These are phyloP conservation scores for Botrytis byssoidea DNA, from an alignment of 2,329 filamentous ascomycete genomes.

Conservation along the genomic window DNA sequence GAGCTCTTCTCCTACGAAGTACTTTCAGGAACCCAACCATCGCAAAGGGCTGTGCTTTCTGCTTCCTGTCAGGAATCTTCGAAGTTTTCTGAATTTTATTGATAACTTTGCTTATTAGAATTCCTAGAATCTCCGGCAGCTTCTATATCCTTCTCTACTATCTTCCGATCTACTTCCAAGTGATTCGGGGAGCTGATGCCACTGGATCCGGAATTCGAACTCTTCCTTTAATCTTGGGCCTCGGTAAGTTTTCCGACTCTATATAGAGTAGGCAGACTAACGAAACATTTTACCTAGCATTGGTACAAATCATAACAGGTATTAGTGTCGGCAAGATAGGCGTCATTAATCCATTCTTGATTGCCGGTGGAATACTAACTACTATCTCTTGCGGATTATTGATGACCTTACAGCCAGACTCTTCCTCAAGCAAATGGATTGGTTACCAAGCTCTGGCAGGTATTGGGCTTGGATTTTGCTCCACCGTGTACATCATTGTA, in stretches of 20 bases:
- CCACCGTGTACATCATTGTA: not conserved
- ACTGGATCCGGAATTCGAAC: constrained; percentile 38
- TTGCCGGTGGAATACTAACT: not conserved
- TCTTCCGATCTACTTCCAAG: constrained; percentile 46
- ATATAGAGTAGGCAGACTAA: not conserved
- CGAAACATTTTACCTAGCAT: not conserved
- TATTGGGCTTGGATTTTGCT: not conserved
- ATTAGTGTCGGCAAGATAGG: not conserved
- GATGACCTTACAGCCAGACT: not conserved
- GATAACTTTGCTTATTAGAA: not conserved
- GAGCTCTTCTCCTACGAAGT: constrained; percentile 32
- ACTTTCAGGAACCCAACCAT: constrained; percentile 46
- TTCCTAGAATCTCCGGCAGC: constrained; percentile 35
- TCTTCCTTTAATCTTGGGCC: constrained; percentile 35
- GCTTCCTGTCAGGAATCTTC: constrained; percentile 36
- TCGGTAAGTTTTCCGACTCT: not conserved
- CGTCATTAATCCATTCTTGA: not conserved
- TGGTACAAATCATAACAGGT: not conserved
- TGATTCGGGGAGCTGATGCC: constrained; percentile 36
- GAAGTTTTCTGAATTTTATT: not conserved
- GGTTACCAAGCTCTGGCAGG: not conserved
- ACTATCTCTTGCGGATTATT: not conserved
- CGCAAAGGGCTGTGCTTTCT: constrained; percentile 42
- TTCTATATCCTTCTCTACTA: constrained; percentile 43
- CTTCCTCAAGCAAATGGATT: not conserved